Evolutionary conservation across 805 yeast genomes (phyloP), one percentile per base, ranked within the genome.

Genomic region (Candida takata): DNA sequence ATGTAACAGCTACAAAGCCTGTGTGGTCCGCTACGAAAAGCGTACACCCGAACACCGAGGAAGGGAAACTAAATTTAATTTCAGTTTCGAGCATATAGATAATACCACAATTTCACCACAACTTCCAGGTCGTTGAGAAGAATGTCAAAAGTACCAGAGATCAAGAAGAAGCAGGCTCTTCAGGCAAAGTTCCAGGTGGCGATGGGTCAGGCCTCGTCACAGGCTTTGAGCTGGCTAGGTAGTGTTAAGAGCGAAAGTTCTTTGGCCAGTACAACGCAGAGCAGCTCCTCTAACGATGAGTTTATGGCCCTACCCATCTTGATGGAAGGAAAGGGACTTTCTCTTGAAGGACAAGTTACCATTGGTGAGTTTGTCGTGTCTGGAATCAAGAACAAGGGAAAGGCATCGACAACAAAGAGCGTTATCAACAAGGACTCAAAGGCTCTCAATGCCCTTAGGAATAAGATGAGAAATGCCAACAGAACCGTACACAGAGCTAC

Each of bases 141-240:
- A n/a, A n/a, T 52, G 57, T 51, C 57, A 9, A 45, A 38, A 26
- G 53, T 38, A 8, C 37, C 33, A 18, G 57, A 53, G 43, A 53
- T 53, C 31, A 48, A 40, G 32, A 38, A 46, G 29, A 53, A 51
- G 34, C 43, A 50, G 32, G 48, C 49, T 16, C 11, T 53, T 1
- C 55, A 50, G 31, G 49, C 54, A 3, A 42, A 34, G 24, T 36
- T 53, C n/a, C 51, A 50, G 16, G 35, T 49, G 2, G 48, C 52
- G 0, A 20, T 44, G 12, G 42, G 43, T 8, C 39, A 40, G 14
- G 44, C 55, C 6, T 29, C 37, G 3, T n/a, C 35, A 2, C 42
- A 43, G 3, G 51, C 51, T 8, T 29, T 44, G 2, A 37, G 42
- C 13, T 51, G 57, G 55, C 35, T 51, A 4, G 30, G 30, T 12